Conservation (phyloP, 1,284 basidiomycete genomes). For the Baeospora myosura region DNA sequence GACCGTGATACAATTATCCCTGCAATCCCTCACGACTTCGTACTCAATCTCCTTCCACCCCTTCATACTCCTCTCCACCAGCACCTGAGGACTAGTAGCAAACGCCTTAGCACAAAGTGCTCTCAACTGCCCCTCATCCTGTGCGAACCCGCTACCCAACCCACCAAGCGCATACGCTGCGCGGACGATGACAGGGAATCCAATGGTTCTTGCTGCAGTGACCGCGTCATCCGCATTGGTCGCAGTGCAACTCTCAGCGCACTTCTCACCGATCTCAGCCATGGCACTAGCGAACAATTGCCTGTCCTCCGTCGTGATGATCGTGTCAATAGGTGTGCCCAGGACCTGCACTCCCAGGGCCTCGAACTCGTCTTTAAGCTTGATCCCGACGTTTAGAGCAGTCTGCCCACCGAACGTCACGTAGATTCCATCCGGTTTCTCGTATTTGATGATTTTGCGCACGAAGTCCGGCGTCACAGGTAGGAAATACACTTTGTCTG, state of each 20-base stretch:
- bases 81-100: slow-evolving; percentile 92
- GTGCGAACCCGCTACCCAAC: slow-evolving; percentile 90
- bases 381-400: slow-evolving; percentile 93
- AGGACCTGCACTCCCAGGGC: slow-evolving; percentile 86
- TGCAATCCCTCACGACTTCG: slow-evolving; percentile 96
- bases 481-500: slow-evolving; percentile 99
- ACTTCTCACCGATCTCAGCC: slow-evolving; percentile 94
- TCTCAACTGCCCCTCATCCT: slow-evolving; percentile 80
- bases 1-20: slow-evolving; percentile 97
- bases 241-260: slow-evolving; percentile 83
- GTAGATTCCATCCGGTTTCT: slow-evolving; percentile 98
- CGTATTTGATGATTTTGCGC: slow-evolving; percentile 95
- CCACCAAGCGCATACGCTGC: slow-evolving; percentile 96
- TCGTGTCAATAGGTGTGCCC: slow-evolving; percentile 94
- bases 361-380: slow-evolving; percentile 93
- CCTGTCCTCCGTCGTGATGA: slow-evolving; percentile 96
- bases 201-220: slow-evolving; percentile 78
- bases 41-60: slow-evolving; percentile 99
- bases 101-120: slow-evolving; percentile 91
- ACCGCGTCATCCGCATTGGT: slow-evolving; percentile 81
- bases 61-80: slow-evolving; percentile 99
- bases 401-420: slow-evolving; percentile 99
- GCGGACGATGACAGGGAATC: slow-evolving; percentile 96
- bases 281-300: slow-evolving; percentile 94
- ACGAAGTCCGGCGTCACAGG: slow-evolving; percentile 98